Conservation (phyloP, 352 stramenopile species). For the Pythium periplocum region DNA sequence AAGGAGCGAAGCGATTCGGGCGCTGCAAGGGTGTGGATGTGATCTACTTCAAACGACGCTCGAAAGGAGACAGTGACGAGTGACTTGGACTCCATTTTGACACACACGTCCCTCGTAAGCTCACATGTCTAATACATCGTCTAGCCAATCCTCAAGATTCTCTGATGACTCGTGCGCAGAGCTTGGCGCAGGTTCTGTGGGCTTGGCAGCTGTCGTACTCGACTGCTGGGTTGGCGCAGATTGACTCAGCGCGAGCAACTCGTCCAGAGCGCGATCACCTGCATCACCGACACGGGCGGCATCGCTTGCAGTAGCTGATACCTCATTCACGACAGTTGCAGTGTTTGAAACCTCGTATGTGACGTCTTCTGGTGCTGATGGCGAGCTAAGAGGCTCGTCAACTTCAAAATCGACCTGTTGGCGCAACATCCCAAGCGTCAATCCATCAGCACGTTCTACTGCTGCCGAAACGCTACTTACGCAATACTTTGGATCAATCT, state of each 20-base stretch:
- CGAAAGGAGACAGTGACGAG: not conserved
- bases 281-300: too few species aligned
- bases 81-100: not conserved
- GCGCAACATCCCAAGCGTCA: not conserved
- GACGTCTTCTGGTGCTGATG: too few species aligned
- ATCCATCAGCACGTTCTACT: not conserved
- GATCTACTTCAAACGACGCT: constrained; percentile 58
- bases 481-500: constrained; percentile 72
- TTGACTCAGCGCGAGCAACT: too few species aligned
- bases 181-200: not conserved
- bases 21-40: constrained; percentile 79
- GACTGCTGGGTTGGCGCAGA: too few species aligned
- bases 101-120: too few species aligned
- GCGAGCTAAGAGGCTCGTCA: not conserved
- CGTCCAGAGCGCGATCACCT: too few species aligned
- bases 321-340: too few species aligned
- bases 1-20: constrained; percentile 64
- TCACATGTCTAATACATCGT: constrained; percentile 55
- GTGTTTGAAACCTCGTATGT: too few species aligned
- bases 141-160: constrained; percentile 67
- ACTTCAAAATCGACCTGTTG: not conserved
- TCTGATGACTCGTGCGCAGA: constrained; percentile 7
- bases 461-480: constrained; percentile 25
- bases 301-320: too few species aligned
- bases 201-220: too few species aligned